phyloP scores from a whole-genome alignment of 495 filamentous ascomycete genomes.

The Aspergillus nanangensis region DNA sequence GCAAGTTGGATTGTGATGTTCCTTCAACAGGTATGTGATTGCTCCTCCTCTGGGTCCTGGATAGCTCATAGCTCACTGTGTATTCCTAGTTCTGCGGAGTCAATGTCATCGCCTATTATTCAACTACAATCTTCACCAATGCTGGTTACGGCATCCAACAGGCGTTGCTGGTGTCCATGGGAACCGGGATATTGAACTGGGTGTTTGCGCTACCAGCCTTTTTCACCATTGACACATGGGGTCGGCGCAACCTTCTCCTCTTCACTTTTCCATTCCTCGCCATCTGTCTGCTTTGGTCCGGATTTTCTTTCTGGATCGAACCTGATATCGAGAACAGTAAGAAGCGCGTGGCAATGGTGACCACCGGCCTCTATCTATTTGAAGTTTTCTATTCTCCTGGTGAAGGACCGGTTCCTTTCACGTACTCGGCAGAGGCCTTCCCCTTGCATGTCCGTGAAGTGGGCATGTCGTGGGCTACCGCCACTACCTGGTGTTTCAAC shows the following conservation, averaged over 20 bases:
- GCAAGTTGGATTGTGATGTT: constrained; percentile 50
- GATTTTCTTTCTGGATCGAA: constrained; percentile 55
- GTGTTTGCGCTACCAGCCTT: constrained; percentile 63
- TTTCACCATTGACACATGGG: constrained; percentile 64
- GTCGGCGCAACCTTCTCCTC: constrained; percentile 56
- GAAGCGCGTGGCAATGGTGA: constrained; percentile 41
- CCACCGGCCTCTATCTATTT: constrained; percentile 48
- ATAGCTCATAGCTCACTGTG: background rate
- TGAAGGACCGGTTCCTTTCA: constrained; percentile 53
- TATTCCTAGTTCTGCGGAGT: constrained; percentile 39
- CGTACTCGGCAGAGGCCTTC: constrained; percentile 57
- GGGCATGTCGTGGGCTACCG: constrained; percentile 62
- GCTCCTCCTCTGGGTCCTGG: background rate
- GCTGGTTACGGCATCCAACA: constrained; percentile 40
- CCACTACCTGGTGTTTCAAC: constrained; percentile 48
- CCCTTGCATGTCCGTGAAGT: constrained; percentile 59
- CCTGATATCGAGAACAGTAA: constrained; percentile 19
- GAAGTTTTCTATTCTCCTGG: constrained; percentile 52
- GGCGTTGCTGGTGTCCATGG: constrained; percentile 54
- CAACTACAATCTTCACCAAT: constrained; percentile 50
- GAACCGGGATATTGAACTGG: constrained; percentile 63
- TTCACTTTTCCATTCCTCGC: constrained; percentile 62
- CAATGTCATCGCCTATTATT: constrained; percentile 52
- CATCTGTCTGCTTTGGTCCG: constrained; percentile 52
- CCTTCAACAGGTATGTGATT: constrained; percentile 32